Evolutionary conservation across 352 stramenopile species (phyloP).

Genomic region (Pythium pyrilobum): DNA sequence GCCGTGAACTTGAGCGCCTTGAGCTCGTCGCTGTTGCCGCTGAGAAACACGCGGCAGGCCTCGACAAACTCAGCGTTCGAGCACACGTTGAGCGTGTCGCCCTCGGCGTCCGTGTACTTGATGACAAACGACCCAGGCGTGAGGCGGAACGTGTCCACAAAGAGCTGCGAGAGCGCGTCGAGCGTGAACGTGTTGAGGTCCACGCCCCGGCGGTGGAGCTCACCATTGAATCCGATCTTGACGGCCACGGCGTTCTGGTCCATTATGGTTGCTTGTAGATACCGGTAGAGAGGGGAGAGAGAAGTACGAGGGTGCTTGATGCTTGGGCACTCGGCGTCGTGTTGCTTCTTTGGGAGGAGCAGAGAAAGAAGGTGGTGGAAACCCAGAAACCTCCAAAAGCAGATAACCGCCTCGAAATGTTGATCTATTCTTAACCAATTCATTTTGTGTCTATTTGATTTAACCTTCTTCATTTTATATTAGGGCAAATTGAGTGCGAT

Average conservation of each 20-base stretch:
- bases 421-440: too few species aligned
- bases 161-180: conserved; percentile 41
- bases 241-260: conserved; percentile 42
- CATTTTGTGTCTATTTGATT: too few species aligned
- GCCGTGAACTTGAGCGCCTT: conserved; percentile 71
- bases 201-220: conserved; percentile 73
- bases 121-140: conserved; percentile 45
- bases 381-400: too few species aligned
- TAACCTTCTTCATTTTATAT: too few species aligned
- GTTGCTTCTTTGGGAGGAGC: too few species aligned
- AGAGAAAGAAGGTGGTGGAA: too few species aligned
- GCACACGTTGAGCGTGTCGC: conserved; percentile 56
- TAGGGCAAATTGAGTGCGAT: too few species aligned
- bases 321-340: too few species aligned
- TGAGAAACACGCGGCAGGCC: conserved; percentile 50
- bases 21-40: conserved; percentile 21
- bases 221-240: conserved; percentile 73
- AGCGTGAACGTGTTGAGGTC: conserved; percentile 49
- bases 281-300: too few species aligned
- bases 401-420: too few species aligned
- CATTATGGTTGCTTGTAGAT: too few species aligned
- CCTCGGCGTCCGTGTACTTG: conserved; percentile 65
- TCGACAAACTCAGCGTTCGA: conserved; percentile 61
- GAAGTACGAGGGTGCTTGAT: too few species aligned
- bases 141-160: conserved; percentile 53